These are phyloP conservation scores for Whalleya microplaca DNA, from an alignment of 2,329 filamentous ascomycete species.

Conservation along the genomic window DNA sequence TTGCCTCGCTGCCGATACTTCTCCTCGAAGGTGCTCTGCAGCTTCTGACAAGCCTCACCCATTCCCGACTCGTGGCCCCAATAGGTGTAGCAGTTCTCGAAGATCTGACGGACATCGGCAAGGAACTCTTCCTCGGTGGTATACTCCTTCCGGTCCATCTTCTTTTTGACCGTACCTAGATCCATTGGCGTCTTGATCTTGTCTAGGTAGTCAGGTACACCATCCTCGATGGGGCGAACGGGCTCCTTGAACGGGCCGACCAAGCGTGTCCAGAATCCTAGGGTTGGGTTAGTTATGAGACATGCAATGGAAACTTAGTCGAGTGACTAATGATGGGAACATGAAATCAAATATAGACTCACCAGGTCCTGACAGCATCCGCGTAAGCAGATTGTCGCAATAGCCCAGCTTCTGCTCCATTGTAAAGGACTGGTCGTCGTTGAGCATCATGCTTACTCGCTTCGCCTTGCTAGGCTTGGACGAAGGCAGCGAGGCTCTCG, in stretches of 20 bases:
- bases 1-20: constrained; percentile 54
- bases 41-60: constrained; percentile 58
- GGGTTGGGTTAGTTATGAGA: neutral
- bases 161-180: constrained; percentile 61
- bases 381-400: constrained; percentile 59
- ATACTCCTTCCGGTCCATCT: constrained; percentile 61
- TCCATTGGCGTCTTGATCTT: constrained; percentile 67
- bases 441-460: constrained; percentile 32
- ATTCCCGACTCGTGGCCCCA: constrained; percentile 60
- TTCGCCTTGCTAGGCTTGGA: constrained; percentile 38
- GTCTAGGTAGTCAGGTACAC: constrained; percentile 64
- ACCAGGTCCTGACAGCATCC: constrained; percentile 67
- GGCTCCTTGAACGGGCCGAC: constrained; percentile 65
- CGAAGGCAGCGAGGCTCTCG: constrained; percentile 36
- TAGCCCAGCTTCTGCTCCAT: constrained; percentile 57
- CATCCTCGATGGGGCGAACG: constrained; percentile 59
- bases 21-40: constrained; percentile 62
- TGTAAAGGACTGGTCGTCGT: constrained; percentile 39
- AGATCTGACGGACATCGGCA: constrained; percentile 63
- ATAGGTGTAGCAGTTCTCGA: constrained; percentile 67
- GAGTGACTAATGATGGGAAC: neutral
- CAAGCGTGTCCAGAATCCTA: constrained; percentile 69
- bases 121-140: constrained; percentile 56
- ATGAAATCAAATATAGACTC: constrained; percentile 22
- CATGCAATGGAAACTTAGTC: neutral